Base-by-base conservation (phyloP, 306 rosid species). In the Sicyos baderoa region DNA sequence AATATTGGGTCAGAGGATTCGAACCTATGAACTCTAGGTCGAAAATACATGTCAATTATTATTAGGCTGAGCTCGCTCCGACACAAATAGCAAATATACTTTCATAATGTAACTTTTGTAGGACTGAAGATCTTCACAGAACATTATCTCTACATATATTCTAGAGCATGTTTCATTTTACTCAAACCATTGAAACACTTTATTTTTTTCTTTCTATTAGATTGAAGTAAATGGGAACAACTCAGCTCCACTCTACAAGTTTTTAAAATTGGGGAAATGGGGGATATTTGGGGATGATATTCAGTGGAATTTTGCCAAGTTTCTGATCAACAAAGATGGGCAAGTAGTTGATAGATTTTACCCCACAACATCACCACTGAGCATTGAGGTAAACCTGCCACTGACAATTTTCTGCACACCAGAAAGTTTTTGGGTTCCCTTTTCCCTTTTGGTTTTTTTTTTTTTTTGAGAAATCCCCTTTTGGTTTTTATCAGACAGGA, bases 231-330 rank as follows among this genome's bases (percentile, higher is more conserved):
- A 92, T 72, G 95, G 97, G 7, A 86, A 81, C 5, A 73, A 81
- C 35, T 29, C 95, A 78, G 82, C 86, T 63, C 88, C 89, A 47
- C 27, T 92, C 51, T 89, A 87, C 76, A 87, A 86, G 82, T 89
- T 89, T 78, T 70, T 92, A 47, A 92, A 89, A 82, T 48, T 73
- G 4, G 89, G 84, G 7, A 86, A 84, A 73, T 89, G 96, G 92
- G 96, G 95, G 42, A 72, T 92, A 49, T 82, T 89, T n/a, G 85
- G 82, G 60, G 97, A 92, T 75, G 78, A 92, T 64, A 84, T 89
- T 55, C 96, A 86, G 73, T 89, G 97, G 96, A 92, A 92, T 83
- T 92, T 87, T 51, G 82, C 95, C 45, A 89, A 92, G 77, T 89
- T 92, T 80, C 79, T 87, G 18, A 86, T 89, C 52, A 82, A 87